Evolutionary conservation across 495 filamentous ascomycete genomes (phyloP), one percentile per base, ranked within the genome.

Genomic region (Bombardia bombarda): DNA sequence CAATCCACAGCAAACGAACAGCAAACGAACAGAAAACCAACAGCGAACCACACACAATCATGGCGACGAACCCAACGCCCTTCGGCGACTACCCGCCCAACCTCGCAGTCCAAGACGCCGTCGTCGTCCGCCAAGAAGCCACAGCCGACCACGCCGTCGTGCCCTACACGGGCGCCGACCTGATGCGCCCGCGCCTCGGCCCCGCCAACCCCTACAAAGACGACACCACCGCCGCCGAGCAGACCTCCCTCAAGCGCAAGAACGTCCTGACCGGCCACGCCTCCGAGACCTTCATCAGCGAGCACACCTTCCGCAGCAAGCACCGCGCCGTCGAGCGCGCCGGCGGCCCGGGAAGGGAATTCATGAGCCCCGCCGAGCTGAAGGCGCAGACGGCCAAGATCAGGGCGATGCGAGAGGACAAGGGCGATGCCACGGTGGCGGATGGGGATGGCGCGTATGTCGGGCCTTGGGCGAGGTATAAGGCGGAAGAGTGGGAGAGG

Each of bases 391-490:
- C 79, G 0, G 79, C 78, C 24, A 72, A 73, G 26, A 64, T 86
- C 49, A 69, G 82, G 13, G 65, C 77, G 24, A 86, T 83, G 53
- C 70, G 92, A 25, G 87, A 95, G 63, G 77, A 67, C 50, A 94
- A 87, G 61, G 92, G 92, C 7, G 82, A 90, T 58, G 70, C 86
- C 22, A 80, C 80, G 40, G 70, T 95, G 28, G 79, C 90, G 0
- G 86, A 95, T 49, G 92, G 92, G 0, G 82, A 86, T 5, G 82
- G 80, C 28, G 80, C 87, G 20, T 97, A 96, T 61, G 73, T 90
- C 22, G 93, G 92, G 1, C 93, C 92, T 0, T 99, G 93, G 93
- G 92, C 93, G 22, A 78, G 74, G 58, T 97, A 92, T 50, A 77
- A 83, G 46, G 56, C 53, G 25, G 62, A 71, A 28, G 68, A 78